These are phyloP conservation scores for Penicillium sp. DNA, from an alignment of 2,329 filamentous ascomycete genomes.

Conservation along the genomic window DNA sequence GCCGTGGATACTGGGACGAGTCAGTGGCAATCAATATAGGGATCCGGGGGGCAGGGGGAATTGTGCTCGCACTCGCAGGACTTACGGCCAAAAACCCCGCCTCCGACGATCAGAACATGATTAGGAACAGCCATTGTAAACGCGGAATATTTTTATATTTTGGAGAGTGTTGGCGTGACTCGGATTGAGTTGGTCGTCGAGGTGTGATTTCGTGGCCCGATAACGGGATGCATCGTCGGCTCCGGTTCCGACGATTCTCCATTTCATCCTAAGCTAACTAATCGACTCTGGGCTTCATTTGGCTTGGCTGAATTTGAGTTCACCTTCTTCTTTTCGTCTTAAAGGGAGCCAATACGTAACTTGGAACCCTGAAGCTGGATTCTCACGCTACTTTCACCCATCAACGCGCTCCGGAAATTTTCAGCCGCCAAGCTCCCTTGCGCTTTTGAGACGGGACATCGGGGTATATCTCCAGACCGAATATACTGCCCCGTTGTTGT, in stretches of 20 bases:
- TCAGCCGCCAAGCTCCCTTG: neutral
- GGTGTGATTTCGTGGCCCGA: conserved; percentile 8
- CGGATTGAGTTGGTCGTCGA: neutral
- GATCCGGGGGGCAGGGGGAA: neutral
- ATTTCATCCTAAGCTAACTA: neutral
- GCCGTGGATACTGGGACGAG: conserved; percentile 58
- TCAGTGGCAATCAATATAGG: conserved; percentile 2
- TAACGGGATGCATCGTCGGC: conserved; percentile 9
- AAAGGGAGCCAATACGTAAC: neutral
- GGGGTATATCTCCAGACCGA: neutral
- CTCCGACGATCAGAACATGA: conserved; percentile 43
- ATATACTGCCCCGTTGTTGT: neutral
- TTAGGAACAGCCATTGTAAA: conserved; percentile 32
- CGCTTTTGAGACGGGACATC: neutral
- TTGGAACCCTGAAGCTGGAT: too few relatives aligned
- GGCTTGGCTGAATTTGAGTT: neutral
- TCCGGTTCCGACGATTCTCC: conserved; percentile 1
- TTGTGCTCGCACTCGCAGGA: conserved; percentile 8
- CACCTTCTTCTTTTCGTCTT: too few relatives aligned
- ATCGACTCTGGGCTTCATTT: neutral
- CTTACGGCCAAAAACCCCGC: conserved; percentile 45
- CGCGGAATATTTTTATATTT: neutral
- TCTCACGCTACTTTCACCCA: neutral
- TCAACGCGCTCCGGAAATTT: conserved; percentile 1
- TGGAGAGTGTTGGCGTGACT: neutral